Conservation (phyloP, 148 eudicot genomes). For the Amaranthus cruentus region DNA sequence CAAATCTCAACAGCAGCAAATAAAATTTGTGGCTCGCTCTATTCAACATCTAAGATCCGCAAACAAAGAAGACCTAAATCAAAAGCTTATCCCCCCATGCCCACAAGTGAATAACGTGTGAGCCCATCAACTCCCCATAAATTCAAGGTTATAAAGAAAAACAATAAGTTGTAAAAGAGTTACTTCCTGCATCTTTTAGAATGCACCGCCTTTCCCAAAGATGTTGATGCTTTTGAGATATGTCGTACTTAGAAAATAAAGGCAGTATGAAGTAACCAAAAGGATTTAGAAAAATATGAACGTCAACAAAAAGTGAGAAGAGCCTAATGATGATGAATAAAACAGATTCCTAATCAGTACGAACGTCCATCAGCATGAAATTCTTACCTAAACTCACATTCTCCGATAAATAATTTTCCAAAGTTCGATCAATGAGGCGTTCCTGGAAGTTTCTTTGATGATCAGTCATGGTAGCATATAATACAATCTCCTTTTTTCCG, state of each 20-base stretch:
- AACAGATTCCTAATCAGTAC: background rate
- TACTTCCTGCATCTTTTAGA: no score
- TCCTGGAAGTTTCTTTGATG: conserved; percentile 83
- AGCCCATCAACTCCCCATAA: background rate
- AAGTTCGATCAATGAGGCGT: conserved; percentile 59
- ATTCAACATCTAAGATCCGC: background rate
- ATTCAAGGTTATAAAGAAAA: background rate
- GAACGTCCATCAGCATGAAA: background rate
- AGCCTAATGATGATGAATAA: background rate
- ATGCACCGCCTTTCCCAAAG: no score
- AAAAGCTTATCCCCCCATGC: no score
- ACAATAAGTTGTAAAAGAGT: no score
- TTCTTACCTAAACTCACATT: conserved; percentile 42
- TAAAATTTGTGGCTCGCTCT: background rate
- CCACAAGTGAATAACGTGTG: background rate
- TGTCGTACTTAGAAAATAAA: no score
- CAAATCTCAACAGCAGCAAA: background rate
- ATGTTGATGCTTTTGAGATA: no score
- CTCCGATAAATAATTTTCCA: conserved; percentile 56
- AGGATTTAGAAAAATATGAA: background rate
- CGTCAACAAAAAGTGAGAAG: no score
- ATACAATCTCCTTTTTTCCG: conserved; percentile 84
- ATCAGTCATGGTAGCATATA: conserved; percentile 85
- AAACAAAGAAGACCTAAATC: background rate
- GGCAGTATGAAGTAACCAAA: background rate